Evolutionary conservation across 1,284 basidiomycete species (phyloP).

Genomic region (Pseudozyma sp.): DNA sequence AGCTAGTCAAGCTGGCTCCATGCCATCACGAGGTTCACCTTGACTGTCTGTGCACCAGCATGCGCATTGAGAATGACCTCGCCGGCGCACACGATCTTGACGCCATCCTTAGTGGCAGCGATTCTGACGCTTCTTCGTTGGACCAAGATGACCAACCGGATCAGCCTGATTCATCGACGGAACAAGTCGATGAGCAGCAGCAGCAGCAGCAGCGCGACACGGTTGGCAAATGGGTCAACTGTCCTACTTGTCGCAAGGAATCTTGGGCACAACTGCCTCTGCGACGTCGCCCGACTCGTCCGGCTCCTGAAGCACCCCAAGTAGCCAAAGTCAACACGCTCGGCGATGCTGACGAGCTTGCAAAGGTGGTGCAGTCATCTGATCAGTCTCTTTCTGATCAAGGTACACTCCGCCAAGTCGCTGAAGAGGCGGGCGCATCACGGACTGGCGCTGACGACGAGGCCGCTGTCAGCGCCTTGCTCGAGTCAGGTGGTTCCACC

Average conservation of each 20-base stretch:
- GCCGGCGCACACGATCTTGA: slow-evolving; percentile 9
- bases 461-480: slow-evolving; percentile 20
- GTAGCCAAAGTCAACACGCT: background rate
- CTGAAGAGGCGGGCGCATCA: background rate
- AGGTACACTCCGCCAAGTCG: background rate
- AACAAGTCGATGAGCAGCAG: no score
- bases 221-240: slow-evolving; percentile 64
- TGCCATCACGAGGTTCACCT: slow-evolving; percentile 64
- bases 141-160: slow-evolving; percentile 3
- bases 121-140: background rate
- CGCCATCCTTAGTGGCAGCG: slow-evolving; percentile 4
- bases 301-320: background rate
- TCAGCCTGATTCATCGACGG: background rate
- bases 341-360: background rate
- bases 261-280: slow-evolving; percentile 61
- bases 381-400: background rate
- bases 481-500: slow-evolving; percentile 6
- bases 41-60: slow-evolving; percentile 61
- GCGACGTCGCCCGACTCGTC: slow-evolving; percentile 31
- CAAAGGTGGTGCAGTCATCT: background rate
- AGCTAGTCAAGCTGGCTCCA: slow-evolving; percentile 52
- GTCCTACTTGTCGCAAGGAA: slow-evolving; percentile 60
- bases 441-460: slow-evolving; percentile 13
- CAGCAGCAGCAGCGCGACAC: slow-evolving; percentile 35
- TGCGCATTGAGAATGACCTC: slow-evolving; percentile 53